Evolutionary conservation across 371 early-diverging fungal species (phyloP), one percentile per base, ranked within the genome.

Genomic region (Rhizopus arrhizus): DNA sequence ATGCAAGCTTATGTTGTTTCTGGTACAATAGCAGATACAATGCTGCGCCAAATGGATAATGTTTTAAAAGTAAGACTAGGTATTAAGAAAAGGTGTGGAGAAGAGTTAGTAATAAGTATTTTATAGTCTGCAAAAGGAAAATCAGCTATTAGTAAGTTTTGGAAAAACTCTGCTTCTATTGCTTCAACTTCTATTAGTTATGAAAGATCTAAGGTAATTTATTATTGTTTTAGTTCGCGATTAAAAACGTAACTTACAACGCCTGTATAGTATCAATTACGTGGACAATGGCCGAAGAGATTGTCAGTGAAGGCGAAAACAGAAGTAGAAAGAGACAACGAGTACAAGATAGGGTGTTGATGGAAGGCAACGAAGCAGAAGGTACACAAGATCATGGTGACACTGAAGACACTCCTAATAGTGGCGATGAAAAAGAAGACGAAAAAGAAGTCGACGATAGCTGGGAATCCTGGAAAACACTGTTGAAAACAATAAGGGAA

Each of bases 241-340:
- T 43, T 55, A 5, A 55, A 55, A 15, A 55, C 15, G 32, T 43
- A 55, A 43, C n/a, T 15, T 5, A 43, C 7, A 55, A 55, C 29
- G 55, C 45, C 2, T 55, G 55, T 43, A 43, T 55, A 55, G 55
- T 42, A 22, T 28, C 55, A 42, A 55, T 43, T 55, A 32, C 55
- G 4, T 31, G 55, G 9, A 55, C 49, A 59, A 52, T 60, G 53
- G 54, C 47, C 53, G 46, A 53, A 36, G 45, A 60, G 29, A 31
- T 38, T 60, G 53, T 38, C 45, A n/a, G 15, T 9, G 35, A 59
- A 59, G 50, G 42, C 45, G 45, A 42, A 52, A 59, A 28, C 10
- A 52, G 52, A 59, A 51, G 43, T 59, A 53, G 16, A 38, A 59
- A 59, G 45, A 51, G 51, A 41, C 58, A 36, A 50, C 50, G 58